Percentiles rank a stretch among this genome's conserved stretches.
phyloP scores from a whole-genome alignment of 2,329 filamentous ascomycete genomes.

The Aureobasidium sp. region DNA sequence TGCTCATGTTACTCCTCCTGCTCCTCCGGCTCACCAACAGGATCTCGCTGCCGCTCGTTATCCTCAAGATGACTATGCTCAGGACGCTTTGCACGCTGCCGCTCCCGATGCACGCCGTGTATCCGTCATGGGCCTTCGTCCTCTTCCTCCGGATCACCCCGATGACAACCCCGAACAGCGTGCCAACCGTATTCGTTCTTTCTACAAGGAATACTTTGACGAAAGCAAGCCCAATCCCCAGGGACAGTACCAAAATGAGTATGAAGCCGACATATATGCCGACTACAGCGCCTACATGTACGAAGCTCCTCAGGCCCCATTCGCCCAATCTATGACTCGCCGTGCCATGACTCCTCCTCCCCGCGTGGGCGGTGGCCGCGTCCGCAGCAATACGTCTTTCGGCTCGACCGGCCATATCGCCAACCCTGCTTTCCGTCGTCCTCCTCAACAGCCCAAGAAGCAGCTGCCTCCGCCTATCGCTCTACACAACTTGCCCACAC shows the following conservation, averaged over 20 bases:
- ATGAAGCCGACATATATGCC: constrained; percentile 59
- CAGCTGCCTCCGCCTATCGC: constrained; percentile 64
- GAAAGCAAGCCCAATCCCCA: constrained; percentile 55
- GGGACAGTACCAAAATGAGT: constrained; percentile 45
- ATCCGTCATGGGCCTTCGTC: constrained; percentile 60
- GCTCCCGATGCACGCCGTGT: constrained; percentile 42
- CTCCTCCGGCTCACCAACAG: constrained; percentile 8
- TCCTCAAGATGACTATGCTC: neutral
- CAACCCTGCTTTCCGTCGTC: constrained; percentile 24
- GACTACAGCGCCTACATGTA: constrained; percentile 52
- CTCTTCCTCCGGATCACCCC: constrained; percentile 78
- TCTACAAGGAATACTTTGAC: constrained; percentile 99
- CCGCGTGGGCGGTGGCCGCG: constrained; percentile 48
- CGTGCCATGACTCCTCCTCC: constrained; percentile 96
- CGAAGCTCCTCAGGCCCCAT: constrained; percentile 46
- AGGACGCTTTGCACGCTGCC: neutral
- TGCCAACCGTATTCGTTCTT: constrained; percentile 93
- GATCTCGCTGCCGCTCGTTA: neutral
- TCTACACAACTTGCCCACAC: constrained; percentile 73
- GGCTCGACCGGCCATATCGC: constrained; percentile 36
- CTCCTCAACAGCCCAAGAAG: constrained; percentile 40
- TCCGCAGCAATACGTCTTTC: constrained; percentile 38
- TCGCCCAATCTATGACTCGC: constrained; percentile 67
- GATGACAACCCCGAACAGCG: constrained; percentile 88
- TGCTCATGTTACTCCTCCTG: constrained; percentile 8